Evolutionary conservation across 148 eudicot species (phyloP), one percentile per base, ranked within the genome.

Genomic region (Polygonum maritimum): DNA sequence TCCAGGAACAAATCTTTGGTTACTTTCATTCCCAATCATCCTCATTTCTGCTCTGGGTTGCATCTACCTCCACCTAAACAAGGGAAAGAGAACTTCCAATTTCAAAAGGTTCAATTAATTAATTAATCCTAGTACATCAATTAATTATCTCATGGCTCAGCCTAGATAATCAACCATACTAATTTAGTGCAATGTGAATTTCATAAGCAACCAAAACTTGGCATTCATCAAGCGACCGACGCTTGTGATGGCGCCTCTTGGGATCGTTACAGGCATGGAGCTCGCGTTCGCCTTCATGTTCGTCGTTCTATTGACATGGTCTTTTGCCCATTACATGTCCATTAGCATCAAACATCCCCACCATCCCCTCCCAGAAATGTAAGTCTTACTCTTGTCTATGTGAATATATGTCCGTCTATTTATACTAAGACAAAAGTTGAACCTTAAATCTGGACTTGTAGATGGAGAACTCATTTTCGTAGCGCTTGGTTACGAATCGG

Each of bases 1-100:
- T 44, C 54, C 87, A 88, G 91, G 91, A 75, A 83, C 81, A 38
- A 84, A 86, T 80, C 86, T 88, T 70, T 80, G 86, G 76, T 78
- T 88, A 49, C 84, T 88, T 41, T 74, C 89, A 69, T 88, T 86
- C 63, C 91, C 91, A 12, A 73, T 86, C 14, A 88, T 88, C 82
- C 73, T 88, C 44, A 84, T 86, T 39, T 83, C 89, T 78, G 82
- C 75, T 49, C 77, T 88, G 54, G 88, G 91, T 18, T 84, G 89
- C 77, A 41, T 88, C 65, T 88, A 80, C 60, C 83, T 86, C 70
- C 88, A 88, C 77, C 57, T 82, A 18, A 84, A 86, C 81, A 81
- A 72, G 57, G 80, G 76, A 76, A 71, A 48, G 57, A 26, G 31
- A 0, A 71, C 71, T 54, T 14, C 79, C 26, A 35, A 80, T 33